Percentiles rank a stretch among this genome's conserved stretches.
phyloP scores from a whole-genome alignment of 768 basidiomycete species.

The Psilocybe subaeruginosa region DNA sequence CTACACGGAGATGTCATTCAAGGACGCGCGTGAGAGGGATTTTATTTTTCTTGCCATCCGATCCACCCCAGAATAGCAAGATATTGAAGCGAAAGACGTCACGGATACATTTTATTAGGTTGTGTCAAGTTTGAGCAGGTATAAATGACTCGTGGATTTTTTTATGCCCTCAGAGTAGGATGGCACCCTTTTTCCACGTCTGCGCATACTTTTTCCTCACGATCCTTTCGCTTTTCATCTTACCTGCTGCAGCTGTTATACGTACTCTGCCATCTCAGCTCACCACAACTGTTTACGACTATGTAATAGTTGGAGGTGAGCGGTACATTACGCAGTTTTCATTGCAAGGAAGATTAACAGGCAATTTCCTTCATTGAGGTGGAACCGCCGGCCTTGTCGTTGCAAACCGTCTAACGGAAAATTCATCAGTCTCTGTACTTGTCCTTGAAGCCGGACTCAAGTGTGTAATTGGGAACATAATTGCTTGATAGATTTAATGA shows the following conservation, averaged over 20 bases:
- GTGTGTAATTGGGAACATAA: slow-evolving; percentile 27
- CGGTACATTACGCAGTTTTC: neutral
- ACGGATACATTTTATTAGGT: too few species aligned
- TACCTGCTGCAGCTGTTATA: neutral
- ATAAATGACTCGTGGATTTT: too few species aligned
- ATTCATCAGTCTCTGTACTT: slow-evolving; percentile 47
- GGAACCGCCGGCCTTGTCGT: slow-evolving; percentile 24
- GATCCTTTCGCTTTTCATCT: neutral
- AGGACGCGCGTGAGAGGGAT: too few species aligned
- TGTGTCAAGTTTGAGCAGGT: too few species aligned
- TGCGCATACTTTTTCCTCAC: too few species aligned
- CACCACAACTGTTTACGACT: slow-evolving; percentile 6
- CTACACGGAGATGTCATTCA: too few species aligned
- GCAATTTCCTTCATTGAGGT: slow-evolving; percentile 36
- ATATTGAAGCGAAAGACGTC: too few species aligned
- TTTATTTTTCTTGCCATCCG: too few species aligned
- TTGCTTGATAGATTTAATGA: neutral
- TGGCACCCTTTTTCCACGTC: too few species aligned
- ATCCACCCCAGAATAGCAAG: too few species aligned
- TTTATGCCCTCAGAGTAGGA: too few species aligned
- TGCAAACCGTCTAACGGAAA: slow-evolving; percentile 41
- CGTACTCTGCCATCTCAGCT: neutral
- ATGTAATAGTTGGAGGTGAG: slow-evolving; percentile 18
- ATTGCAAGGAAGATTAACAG: slow-evolving; percentile 27
- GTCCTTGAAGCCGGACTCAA: slow-evolving; percentile 60